Percentiles rank a stretch among this genome's conserved stretches.
These are phyloP conservation scores for Capsella rubella DNA, from an alignment of 441 rosid species.

Conservation along the genomic window DNA sequence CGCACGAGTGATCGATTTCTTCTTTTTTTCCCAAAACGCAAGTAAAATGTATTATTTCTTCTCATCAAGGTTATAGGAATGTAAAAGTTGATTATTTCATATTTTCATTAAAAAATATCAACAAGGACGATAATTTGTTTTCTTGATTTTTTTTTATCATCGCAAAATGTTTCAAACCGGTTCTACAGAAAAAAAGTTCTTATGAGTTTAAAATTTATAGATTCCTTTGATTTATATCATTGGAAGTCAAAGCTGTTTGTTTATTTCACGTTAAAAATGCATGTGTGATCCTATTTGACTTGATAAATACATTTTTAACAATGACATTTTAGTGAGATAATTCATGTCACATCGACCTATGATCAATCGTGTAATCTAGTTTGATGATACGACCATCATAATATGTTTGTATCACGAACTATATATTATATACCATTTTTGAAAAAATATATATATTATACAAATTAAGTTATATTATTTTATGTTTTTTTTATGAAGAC, in stretches of 20 bases:
- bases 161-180: too few relatives aligned
- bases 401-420: neutral
- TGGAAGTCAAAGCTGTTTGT: constrained; percentile 24
- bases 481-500: too few relatives aligned
- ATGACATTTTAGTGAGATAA: constrained; percentile 7
- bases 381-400: neutral
- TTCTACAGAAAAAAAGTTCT: too few relatives aligned
- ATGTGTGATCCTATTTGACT: constrained; percentile 13
- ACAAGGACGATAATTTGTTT: too few relatives aligned
- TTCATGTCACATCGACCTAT: constrained; percentile 31
- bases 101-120: too few relatives aligned
- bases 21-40: neutral
- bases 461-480: too few relatives aligned
- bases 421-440: neutral
- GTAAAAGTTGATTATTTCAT: too few relatives aligned
- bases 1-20: constrained; percentile 33
- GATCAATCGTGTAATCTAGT: constrained; percentile 2
- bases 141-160: too few relatives aligned
- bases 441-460: too few relatives aligned
- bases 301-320: constrained; percentile 33
- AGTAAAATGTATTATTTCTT: neutral
- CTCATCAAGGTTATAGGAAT: too few relatives aligned
- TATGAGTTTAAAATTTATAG: neutral
- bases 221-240: neutral
- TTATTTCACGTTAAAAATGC: constrained; percentile 13